A percentile compares a stretch with the other conserved stretches of the same genome.
phyloP scores from a whole-genome alignment of 2,329 filamentous ascomycete genomes.

The Phyllosticta citriasiana region DNA sequence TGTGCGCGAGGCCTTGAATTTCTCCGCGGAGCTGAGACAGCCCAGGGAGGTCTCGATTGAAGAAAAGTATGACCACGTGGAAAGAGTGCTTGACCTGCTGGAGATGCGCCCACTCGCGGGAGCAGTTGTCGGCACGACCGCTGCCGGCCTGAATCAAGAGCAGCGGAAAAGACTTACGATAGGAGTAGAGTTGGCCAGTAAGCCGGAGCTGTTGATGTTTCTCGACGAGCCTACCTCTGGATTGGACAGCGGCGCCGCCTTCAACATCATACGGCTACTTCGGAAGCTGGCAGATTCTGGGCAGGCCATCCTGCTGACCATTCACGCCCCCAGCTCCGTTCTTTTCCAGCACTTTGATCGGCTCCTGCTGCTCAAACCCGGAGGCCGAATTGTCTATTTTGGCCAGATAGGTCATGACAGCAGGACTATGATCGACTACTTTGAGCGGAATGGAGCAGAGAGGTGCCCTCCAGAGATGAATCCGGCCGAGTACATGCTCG shows the following conservation, averaged over 20 bases:
- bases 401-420: conserved; percentile 44
- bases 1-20: conserved; percentile 55
- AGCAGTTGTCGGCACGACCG: conserved; percentile 50
- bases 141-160: conserved; percentile 46
- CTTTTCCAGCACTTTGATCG: conserved; percentile 59
- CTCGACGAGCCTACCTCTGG: conserved; percentile 57
- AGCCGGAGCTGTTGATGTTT: conserved; percentile 58
- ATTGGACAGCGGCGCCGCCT: conserved; percentile 59
- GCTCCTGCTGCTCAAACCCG: conserved; percentile 53
- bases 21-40: conserved; percentile 56
- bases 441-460: conserved; percentile 42
- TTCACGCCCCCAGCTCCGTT: conserved; percentile 59
- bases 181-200: conserved; percentile 57
- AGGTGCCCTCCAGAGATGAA: conserved; percentile 44
- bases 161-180: conserved; percentile 64
- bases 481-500: conserved; percentile 45
- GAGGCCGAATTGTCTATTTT: conserved; percentile 58
- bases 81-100: conserved; percentile 51
- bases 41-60: conserved; percentile 44
- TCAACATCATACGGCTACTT: conserved; percentile 54
- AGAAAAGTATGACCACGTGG: conserved; percentile 59
- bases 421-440: conserved; percentile 37
- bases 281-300: conserved; percentile 56
- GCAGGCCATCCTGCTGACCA: conserved; percentile 59
- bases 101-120: conserved; percentile 60